These are phyloP conservation scores for Aspergillus sparsus DNA, from an alignment of 495 filamentous ascomycete species.

Conservation along the genomic window DNA sequence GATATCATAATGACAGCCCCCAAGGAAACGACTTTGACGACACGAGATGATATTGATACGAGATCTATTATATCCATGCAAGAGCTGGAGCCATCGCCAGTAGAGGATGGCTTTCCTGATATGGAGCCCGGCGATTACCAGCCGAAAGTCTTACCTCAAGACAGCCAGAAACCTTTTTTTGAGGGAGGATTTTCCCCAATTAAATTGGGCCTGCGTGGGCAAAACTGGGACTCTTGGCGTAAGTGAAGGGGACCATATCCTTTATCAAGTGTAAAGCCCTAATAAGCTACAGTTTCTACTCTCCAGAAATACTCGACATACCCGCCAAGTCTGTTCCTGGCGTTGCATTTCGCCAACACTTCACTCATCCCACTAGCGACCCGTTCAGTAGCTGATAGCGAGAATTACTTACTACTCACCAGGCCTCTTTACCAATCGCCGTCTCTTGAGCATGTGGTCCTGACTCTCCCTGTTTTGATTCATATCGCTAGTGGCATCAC, in stretches of 20 bases:
- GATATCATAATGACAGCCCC: conserved; percentile 17
- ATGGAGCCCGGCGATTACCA: conserved; percentile 60
- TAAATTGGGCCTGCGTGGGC: conserved; percentile 58
- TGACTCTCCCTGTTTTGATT: conserved; percentile 47
- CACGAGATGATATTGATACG: conserved; percentile 38
- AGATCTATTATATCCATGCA: conserved; percentile 64
- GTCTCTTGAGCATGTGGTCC: conserved; percentile 46
- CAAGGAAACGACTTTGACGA: conserved; percentile 13
- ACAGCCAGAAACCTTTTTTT: conserved; percentile 11
- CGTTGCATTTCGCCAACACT: conserved; percentile 79
- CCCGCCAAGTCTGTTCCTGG: conserved; percentile 75
- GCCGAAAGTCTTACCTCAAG: conserved; percentile 35
- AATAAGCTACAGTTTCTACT: conserved; percentile 61
- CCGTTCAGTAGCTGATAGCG: conserved; percentile 51
- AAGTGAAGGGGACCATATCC: conserved; percentile 28
- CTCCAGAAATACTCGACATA: conserved; percentile 88
- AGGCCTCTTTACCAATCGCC: conserved; percentile 78
- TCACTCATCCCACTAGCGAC: conserved; percentile 69
- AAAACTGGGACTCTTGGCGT: conserved; percentile 65
- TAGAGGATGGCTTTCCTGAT: conserved; percentile 61
- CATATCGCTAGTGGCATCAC: conserved; percentile 68
- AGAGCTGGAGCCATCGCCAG: conserved; percentile 79
- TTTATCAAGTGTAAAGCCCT: conserved; percentile 4
- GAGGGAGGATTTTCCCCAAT: conserved; percentile 29
- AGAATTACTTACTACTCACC: conserved; percentile 62